Base-by-base conservation (phyloP, 345 rosid species). In the Lagerstroemia speciosa region DNA sequence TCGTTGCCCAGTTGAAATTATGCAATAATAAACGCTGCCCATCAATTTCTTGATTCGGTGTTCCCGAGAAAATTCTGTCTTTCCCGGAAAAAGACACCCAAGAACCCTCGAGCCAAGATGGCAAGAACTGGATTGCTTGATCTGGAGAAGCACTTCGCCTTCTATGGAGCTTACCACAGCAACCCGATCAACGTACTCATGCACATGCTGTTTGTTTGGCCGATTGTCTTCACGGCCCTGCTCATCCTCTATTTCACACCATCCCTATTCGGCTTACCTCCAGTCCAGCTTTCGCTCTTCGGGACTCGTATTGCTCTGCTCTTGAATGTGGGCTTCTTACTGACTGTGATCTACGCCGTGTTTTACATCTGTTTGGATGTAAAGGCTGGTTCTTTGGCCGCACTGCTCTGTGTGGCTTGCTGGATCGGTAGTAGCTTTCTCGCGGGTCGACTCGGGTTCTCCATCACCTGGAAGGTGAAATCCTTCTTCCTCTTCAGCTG, bases 151-250 rank as follows among this genome's bases (percentile, higher is more conserved):
- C 83, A 83, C 76, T 83, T 81, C 66, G 80, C 85, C 40, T 83
- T 83, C 75, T 81, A 81, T 34, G 85, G 85, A 19, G 87, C 87
- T 34, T 81, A 81, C 67, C 87, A 83, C 63, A 75, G 76, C 73
- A 81, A 77, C 66, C 84, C 78, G 64, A 36, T 74, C 17, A 83
- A 81, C 78, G 37, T 87, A 38, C 27, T 64, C 57, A 72, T 87
- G 26, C 92, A 87, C 72, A 79, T 78, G 79, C 27, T 87, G 26
- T 80, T 77, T 33, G 92, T 87, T 34, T 87, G 88, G 89, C 89
- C 92, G 9, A 87, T 87, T 63, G 71, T 83, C 65, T 85, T 85
- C 86, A 74, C 87, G 30, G 72, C 84, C 58, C 64, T 80, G 65
- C 73, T 87, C 50, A 64, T 82, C 26, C 84, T 85, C 68, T 78